Conservation (phyloP, 1,284 basidiomycete species). For the Heimioporus punctisporus region DNA sequence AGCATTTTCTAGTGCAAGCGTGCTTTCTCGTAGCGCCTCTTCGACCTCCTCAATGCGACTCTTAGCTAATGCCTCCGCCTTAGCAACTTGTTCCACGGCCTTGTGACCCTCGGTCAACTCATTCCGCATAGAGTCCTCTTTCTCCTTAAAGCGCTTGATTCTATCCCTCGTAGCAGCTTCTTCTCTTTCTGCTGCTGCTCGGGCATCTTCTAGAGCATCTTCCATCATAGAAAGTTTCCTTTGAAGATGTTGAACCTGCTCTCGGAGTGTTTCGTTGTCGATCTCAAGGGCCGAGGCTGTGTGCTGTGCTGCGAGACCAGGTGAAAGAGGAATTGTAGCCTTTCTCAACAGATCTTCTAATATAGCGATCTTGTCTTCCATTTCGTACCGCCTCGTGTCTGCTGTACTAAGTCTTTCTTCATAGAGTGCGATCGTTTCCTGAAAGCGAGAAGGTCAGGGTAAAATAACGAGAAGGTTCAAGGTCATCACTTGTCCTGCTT, state of each 20-base stretch:
- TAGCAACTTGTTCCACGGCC: conserved; percentile 64
- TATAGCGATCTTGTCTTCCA: conserved; percentile 67
- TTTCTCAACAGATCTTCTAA: conserved; percentile 59
- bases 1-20: conserved; percentile 90
- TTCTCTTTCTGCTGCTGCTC: conserved; percentile 73
- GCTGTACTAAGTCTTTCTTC: conserved; percentile 81
- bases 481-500: conserved; percentile 76
- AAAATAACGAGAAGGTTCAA: conserved; percentile 3
- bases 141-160: conserved; percentile 74
- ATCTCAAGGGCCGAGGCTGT: conserved; percentile 77
- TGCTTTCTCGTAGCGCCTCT: conserved; percentile 87
- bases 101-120: conserved; percentile 66
- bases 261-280: conserved; percentile 90
- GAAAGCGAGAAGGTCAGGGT: conserved; percentile 5
- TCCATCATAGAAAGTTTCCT: conserved; percentile 78
- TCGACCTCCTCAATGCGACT: conserved; percentile 81
- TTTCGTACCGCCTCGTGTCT: conserved; percentile 76
- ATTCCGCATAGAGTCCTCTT: conserved; percentile 71
- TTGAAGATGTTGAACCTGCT: conserved; percentile 87
- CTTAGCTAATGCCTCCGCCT: conserved; percentile 65
- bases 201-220: conserved; percentile 85
- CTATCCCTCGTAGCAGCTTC: conserved; percentile 66
- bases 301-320: conserved; percentile 40
- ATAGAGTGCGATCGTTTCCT: conserved; percentile 93
- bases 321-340: conserved; percentile 38